Conservation (phyloP, 1,139 yeast species). For the Debaryomyces coudertii region DNA sequence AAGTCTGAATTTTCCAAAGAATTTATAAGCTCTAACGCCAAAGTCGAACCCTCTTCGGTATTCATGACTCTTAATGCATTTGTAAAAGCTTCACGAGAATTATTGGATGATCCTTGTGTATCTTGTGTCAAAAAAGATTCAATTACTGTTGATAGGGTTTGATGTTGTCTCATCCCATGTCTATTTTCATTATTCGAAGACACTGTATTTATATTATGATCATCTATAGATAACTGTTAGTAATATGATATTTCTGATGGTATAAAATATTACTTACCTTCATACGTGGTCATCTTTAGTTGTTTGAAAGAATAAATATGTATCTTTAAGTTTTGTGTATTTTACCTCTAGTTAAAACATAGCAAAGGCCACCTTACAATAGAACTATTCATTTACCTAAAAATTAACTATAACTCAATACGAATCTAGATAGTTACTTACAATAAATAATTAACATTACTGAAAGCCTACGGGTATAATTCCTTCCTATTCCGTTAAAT, state of each 20-base stretch:
- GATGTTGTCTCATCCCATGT: slow-evolving; percentile 32
- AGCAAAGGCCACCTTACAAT: neutral
- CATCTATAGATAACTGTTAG: slow-evolving; percentile 32
- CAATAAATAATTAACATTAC: neutral
- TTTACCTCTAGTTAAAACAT: neutral
- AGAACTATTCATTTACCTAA: neutral
- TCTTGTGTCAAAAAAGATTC: slow-evolving; percentile 36
- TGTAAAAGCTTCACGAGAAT: slow-evolving; percentile 26
- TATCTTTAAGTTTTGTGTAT: slow-evolving; percentile 2
- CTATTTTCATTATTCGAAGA: slow-evolving; percentile 3
- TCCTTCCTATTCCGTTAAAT: slow-evolving; percentile 14
- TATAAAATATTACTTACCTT: slow-evolving; percentile 35
- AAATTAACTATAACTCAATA: neutral
- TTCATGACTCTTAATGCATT: slow-evolving; percentile 37
- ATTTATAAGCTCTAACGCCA: slow-evolving; percentile 33
- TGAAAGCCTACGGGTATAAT: neutral
- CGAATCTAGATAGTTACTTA: neutral
- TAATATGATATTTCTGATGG: slow-evolving; percentile 4
- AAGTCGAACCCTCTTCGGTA: slow-evolving; percentile 35
- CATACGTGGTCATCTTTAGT: slow-evolving; percentile 42
- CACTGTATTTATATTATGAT: slow-evolving; percentile 31
- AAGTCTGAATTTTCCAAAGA: slow-evolving; percentile 23
- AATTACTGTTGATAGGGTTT: slow-evolving; percentile 38
- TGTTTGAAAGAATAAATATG: neutral
- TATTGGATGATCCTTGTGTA: slow-evolving; percentile 15